Conservation (phyloP, 352 stramenopile species). For the Globisporangium megalacanthum region DNA sequence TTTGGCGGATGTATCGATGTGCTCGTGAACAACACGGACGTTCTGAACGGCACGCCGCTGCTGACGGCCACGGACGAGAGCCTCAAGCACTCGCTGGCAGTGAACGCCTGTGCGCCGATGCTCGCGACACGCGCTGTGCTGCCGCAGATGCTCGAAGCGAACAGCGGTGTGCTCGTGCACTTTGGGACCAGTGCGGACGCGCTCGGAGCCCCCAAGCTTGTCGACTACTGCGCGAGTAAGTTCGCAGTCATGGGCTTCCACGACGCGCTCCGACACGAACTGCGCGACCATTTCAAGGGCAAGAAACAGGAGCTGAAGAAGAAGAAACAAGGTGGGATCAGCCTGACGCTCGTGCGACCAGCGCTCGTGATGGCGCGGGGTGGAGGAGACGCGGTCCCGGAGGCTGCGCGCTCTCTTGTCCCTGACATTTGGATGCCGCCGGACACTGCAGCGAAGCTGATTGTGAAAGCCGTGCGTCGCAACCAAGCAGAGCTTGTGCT, state of each 20-base stretch:
- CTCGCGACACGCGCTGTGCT: slow-evolving; percentile 40
- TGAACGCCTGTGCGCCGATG: slow-evolving; percentile 33
- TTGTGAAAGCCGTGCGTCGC: slow-evolving; percentile 12
- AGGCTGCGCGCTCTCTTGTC: neutral
- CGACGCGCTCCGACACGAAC: slow-evolving; percentile 32
- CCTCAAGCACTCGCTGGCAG: slow-evolving; percentile 26
- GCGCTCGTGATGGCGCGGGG: slow-evolving; percentile 5
- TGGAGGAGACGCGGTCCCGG: neutral
- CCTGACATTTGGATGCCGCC: slow-evolving; percentile 14
- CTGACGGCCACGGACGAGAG: slow-evolving; percentile 19
- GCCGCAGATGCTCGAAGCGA: slow-evolving; percentile 30
- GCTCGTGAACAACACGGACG: slow-evolving; percentile 47
- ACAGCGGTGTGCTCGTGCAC: slow-evolving; percentile 24
- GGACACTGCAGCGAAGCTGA: slow-evolving; percentile 9
- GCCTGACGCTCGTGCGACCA: slow-evolving; percentile 15
- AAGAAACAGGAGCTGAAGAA: slow-evolving; percentile 6
- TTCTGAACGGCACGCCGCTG: slow-evolving; percentile 31
- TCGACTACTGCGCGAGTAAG: slow-evolving; percentile 43
- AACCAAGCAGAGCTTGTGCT: slow-evolving; percentile 13
- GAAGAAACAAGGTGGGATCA: slow-evolving; percentile 10
- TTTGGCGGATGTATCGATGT: slow-evolving; percentile 20
- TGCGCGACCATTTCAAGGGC: slow-evolving; percentile 10
- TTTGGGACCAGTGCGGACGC: slow-evolving; percentile 28
- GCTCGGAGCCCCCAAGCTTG: slow-evolving; percentile 27
- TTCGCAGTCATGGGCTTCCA: slow-evolving; percentile 41